These are phyloP conservation scores for Leccinum pallidistipes DNA, from an alignment of 1,284 basidiomycete species.

Conservation along the genomic window DNA sequence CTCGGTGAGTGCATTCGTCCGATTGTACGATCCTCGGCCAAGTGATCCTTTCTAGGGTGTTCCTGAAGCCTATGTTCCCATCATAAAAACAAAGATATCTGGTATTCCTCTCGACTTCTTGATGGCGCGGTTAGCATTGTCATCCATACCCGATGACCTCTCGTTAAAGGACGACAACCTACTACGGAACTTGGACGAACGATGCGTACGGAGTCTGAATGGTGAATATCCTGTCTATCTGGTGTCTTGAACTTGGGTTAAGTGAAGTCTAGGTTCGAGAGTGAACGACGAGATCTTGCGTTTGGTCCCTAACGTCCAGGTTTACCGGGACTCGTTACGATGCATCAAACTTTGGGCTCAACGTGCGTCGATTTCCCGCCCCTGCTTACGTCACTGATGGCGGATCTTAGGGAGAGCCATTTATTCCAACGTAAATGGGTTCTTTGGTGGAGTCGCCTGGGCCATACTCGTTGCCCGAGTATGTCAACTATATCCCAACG, in stretches of 20 bases:
- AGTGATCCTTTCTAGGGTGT: slow-evolving; percentile 64
- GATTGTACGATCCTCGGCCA: slow-evolving; percentile 1
- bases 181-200: slow-evolving; percentile 91
- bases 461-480: slow-evolving; percentile 97
- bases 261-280: slow-evolving; percentile 71
- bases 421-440: slow-evolving; percentile 98
- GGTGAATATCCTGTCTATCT: slow-evolving; percentile 45
- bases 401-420: slow-evolving; percentile 78
- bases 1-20: slow-evolving; percentile 59
- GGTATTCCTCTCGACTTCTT: slow-evolving; percentile 95
- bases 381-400: slow-evolving; percentile 10
- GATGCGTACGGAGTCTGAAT: slow-evolving; percentile 92
- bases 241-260: slow-evolving; percentile 7
- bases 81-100: slow-evolving; percentile 90
- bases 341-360: slow-evolving; percentile 99
- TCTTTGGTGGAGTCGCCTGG: slow-evolving; percentile 98
- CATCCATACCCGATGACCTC: slow-evolving; percentile 89
- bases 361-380: slow-evolving; percentile 52
- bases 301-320: slow-evolving; percentile 91
- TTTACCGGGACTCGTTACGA: slow-evolving; percentile 92
- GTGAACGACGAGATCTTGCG: slow-evolving; percentile 97
- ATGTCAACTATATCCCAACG: slow-evolving; percentile 97
- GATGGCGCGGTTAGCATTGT: slow-evolving; percentile 84
- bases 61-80: slow-evolving; percentile 93
- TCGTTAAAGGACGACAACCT: slow-evolving; percentile 91